phyloP scores from a whole-genome alignment of 1,284 basidiomycete species.

The Xerocomus nothofagi region DNA sequence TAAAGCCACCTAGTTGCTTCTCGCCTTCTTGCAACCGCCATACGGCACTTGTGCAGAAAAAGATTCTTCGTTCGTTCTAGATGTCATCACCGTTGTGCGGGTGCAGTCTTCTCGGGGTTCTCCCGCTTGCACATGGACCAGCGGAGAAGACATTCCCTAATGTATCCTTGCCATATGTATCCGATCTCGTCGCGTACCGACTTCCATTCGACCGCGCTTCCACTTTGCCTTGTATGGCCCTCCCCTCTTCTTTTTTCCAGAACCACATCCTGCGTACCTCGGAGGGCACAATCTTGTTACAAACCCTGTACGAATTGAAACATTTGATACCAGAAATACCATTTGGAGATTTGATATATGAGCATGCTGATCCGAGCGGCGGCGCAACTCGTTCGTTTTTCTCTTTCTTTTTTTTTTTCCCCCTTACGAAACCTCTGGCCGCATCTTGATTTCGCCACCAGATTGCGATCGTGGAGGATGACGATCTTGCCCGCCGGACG shows the following conservation, averaged over 20 bases:
- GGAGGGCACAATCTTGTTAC: constrained; percentile 18
- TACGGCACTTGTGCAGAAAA: constrained; percentile 22
- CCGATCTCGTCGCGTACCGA: constrained; percentile 17
- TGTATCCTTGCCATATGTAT: constrained; percentile 26
- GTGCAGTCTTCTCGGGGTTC: constrained; percentile 23
- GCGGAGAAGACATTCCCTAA: constrained; percentile 26
- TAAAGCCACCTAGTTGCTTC: constrained; percentile 34
- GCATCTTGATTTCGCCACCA: constrained; percentile 1
- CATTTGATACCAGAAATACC: constrained; percentile 19
- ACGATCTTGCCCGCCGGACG: constrained; percentile 5
- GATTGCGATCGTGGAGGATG: constrained; percentile 13
- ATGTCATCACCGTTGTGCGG: constrained; percentile 25
- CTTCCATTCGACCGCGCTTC: constrained; percentile 18
- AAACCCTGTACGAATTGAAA: constrained; percentile 22
- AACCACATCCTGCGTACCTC: constrained; percentile 13
- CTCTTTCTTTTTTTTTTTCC: not conserved
- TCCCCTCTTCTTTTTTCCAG: constrained; percentile 8
- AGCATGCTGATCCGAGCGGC: constrained; percentile 11
- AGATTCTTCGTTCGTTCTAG: constrained; percentile 24
- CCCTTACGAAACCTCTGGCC: constrained; percentile 10
- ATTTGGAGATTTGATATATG: constrained; percentile 11
- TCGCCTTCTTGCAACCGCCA: constrained; percentile 31
- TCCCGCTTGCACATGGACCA: constrained; percentile 19
- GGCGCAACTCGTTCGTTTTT: constrained; percentile 10
- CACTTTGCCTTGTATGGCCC: constrained; percentile 12